phyloP scores from a whole-genome alignment of 2,329 filamentous ascomycete genomes.

The Aquanectria penicillioides region DNA sequence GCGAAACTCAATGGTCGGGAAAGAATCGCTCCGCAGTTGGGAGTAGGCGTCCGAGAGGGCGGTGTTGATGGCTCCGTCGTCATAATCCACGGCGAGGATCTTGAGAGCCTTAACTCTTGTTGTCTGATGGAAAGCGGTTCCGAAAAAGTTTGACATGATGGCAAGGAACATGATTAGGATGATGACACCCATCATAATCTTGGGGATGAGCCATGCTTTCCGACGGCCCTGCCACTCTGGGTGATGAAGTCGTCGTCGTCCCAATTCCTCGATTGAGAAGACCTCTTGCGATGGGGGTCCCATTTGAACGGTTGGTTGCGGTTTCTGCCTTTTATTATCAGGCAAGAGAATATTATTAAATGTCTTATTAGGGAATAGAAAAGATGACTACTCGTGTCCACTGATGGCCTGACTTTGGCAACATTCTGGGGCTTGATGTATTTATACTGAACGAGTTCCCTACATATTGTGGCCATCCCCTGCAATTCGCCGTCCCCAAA shows the following conservation, averaged over 20 bases:
- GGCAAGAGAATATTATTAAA: background rate
- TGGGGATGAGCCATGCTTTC: slow-evolving; percentile 24
- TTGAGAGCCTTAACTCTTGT: slow-evolving; percentile 38
- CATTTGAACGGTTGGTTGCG: background rate
- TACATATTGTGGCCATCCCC: too few relatives aligned
- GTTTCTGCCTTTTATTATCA: too few relatives aligned
- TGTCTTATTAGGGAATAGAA: background rate
- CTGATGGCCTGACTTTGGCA: background rate
- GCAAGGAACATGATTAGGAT: slow-evolving; percentile 36
- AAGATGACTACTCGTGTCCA: background rate
- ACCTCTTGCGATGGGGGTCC: background rate
- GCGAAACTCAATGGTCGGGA: slow-evolving; percentile 45
- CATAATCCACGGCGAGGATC: slow-evolving; percentile 44
- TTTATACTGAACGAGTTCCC: background rate
- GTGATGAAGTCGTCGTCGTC: slow-evolving; percentile 1
- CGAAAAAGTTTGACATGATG: slow-evolving; percentile 47
- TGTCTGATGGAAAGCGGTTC: slow-evolving; percentile 40
- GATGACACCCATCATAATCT: slow-evolving; percentile 26
- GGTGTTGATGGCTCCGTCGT: slow-evolving; percentile 44
- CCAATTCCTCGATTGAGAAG: slow-evolving; percentile 5
- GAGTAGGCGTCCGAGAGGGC: slow-evolving; percentile 45
- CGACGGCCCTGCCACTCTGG: slow-evolving; percentile 27
- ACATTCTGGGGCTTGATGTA: background rate
- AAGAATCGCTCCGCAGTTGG: slow-evolving; percentile 39
- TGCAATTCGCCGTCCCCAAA: background rate